These are phyloP conservation scores for Microascus cirrosus DNA, from an alignment of 2,329 filamentous ascomycete species.

Conservation along the genomic window DNA sequence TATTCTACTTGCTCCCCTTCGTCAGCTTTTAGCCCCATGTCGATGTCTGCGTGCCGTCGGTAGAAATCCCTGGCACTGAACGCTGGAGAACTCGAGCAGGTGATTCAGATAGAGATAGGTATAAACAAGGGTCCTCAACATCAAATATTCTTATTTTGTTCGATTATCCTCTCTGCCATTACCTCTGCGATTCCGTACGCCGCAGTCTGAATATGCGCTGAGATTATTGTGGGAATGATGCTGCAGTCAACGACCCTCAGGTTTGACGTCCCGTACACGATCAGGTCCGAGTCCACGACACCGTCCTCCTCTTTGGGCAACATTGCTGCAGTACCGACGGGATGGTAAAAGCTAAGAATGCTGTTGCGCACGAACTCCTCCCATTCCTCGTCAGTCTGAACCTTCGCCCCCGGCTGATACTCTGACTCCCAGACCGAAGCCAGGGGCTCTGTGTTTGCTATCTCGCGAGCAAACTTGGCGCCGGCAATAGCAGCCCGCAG, in stretches of 20 bases:
- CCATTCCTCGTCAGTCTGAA: conserved; percentile 20
- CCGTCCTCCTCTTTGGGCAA: conserved; percentile 30
- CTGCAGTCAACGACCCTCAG: conserved; percentile 38
- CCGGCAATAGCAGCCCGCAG: conserved; percentile 16
- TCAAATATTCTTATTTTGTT: not conserved
- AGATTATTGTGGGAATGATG: conserved; percentile 33
- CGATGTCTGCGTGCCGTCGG: too few species aligned
- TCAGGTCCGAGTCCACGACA: conserved; percentile 28
- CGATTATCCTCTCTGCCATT: conserved; percentile 16
- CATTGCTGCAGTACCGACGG: conserved; percentile 33
- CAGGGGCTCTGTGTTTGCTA: conserved; percentile 20
- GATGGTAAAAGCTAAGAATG: conserved; percentile 27
- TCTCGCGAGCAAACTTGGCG: conserved; percentile 19
- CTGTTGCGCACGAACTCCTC: conserved; percentile 21
- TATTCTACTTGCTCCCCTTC: too few species aligned
- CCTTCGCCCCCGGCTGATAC: conserved; percentile 21
- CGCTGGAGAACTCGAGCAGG: too few species aligned
- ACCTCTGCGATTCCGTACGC: conserved; percentile 43
- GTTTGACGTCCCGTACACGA: conserved; percentile 34
- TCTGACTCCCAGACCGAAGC: conserved; percentile 17
- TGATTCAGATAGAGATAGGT: too few species aligned
- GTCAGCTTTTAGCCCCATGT: too few species aligned
- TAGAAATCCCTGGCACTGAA: too few species aligned
- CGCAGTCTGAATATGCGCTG: conserved; percentile 36
- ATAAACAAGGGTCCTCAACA: too few species aligned